Evolutionary conservation across 1,284 basidiomycete genomes (phyloP).

Genomic region (Ceratobasidium theobromae): DNA sequence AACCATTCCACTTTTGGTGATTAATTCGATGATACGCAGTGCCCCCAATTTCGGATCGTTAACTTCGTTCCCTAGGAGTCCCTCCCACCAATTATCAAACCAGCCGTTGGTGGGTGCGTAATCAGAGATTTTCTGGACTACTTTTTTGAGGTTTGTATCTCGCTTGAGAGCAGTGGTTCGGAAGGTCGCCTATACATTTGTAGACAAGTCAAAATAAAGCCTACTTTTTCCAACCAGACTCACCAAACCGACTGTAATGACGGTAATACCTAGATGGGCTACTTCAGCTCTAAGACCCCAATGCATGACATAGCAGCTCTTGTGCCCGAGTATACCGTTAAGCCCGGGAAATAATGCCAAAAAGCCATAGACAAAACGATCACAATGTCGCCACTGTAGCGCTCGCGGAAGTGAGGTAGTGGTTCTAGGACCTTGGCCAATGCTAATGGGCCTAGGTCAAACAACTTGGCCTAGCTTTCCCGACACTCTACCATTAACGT

Average conservation of each 20-base stretch:
- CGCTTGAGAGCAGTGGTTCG: not conserved
- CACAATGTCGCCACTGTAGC: conserved; percentile 1
- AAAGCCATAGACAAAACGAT: not conserved
- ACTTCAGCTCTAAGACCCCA: not conserved
- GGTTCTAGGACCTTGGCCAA: no score
- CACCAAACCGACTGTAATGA: not conserved
- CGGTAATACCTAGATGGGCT: not conserved
- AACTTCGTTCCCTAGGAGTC: not conserved
- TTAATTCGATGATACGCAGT: not conserved
- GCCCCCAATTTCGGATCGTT: not conserved
- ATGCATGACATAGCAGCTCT: not conserved
- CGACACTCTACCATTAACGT: no score
- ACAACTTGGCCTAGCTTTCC: no score
- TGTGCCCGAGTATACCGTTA: not conserved
- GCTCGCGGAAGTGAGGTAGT: conserved; percentile 20
- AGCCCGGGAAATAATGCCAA: not conserved
- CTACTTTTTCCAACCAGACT: not conserved
- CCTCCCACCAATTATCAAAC: not conserved
- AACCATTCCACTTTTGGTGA: not conserved
- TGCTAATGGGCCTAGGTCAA: no score
- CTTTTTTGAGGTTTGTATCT: not conserved
- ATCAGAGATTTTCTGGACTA: not conserved
- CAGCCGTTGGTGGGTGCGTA: not conserved
- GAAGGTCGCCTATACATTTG: not conserved
- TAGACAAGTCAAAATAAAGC: not conserved